phyloP scores from a whole-genome alignment of 306 rosid genomes.

The Sindora glabra region DNA sequence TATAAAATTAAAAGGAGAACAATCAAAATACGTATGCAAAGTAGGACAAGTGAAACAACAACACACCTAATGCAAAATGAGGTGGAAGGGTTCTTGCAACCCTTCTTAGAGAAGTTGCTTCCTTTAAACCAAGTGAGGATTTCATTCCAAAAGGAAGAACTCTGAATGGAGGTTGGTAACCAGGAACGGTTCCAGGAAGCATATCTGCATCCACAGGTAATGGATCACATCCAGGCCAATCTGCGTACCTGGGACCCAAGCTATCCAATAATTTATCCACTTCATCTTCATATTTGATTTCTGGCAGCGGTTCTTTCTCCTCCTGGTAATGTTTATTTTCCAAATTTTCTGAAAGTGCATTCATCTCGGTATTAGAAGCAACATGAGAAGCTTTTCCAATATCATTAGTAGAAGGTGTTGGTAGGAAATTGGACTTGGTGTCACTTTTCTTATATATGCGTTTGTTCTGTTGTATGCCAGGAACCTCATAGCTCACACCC shows the following conservation, averaged over 20 bases:
- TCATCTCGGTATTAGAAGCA: conserved; percentile 28
- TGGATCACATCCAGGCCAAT: conserved; percentile 91
- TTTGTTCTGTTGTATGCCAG: conserved; percentile 52
- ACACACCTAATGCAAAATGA: conserved; percentile 87
- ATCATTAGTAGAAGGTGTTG: conserved; percentile 21
- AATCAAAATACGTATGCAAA: conserved; percentile 7
- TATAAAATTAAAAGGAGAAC: conserved; percentile 15
- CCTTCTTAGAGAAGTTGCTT: conserved; percentile 75
- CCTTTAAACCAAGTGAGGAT: conserved; percentile 58
- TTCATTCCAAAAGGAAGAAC: conserved; percentile 92
- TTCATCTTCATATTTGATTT: conserved; percentile 76
- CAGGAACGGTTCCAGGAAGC: conserved; percentile 72
- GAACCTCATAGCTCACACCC: conserved; percentile 88
- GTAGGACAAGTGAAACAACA: neutral
- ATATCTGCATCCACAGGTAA: conserved; percentile 88
- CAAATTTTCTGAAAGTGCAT: conserved; percentile 12
- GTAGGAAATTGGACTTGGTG: conserved; percentile 24
- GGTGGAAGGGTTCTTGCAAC: conserved; percentile 95
- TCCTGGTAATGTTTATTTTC: conserved; percentile 31
- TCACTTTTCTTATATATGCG: conserved; percentile 34
- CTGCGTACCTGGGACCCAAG: conserved; percentile 84
- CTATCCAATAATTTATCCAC: conserved; percentile 63
- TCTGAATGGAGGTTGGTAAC: conserved; percentile 83
- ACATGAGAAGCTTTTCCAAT: conserved; percentile 20
- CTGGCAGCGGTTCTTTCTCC: conserved; percentile 23